phyloP scores from a whole-genome alignment of 169 alveolate species.

The Plasmodium yoelii region DNA sequence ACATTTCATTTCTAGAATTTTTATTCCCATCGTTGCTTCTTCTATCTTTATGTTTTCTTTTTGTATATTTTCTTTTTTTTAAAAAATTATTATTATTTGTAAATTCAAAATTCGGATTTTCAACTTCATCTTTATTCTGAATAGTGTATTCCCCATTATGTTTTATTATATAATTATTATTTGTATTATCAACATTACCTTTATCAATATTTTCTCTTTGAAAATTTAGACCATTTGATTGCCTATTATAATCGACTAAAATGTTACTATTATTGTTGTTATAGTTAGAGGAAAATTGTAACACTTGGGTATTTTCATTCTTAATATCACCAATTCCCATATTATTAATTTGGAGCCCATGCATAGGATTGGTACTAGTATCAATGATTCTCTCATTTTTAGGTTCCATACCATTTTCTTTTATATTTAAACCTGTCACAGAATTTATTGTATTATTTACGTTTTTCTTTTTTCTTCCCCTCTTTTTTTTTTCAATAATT shows the following conservation, averaged over 20 bases:
- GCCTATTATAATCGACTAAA: no score
- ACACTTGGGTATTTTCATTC: no score
- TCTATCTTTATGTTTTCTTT: neutral
- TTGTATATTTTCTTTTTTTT: neutral
- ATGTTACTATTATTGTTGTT: no score
- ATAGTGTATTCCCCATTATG: neutral
- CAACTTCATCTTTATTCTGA: neutral
- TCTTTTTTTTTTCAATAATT: conserved; percentile 11
- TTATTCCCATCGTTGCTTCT: neutral
- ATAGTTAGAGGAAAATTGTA: no score
- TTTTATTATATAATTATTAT: neutral
- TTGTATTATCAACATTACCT: neutral
- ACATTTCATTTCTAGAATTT: neutral
- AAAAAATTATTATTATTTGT: neutral
- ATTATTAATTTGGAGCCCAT: no score
- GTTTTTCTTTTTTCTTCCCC: conserved; percentile 42
- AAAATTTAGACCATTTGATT: no score
- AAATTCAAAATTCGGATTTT: neutral
- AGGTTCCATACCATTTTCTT: neutral
- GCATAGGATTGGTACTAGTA: no score
- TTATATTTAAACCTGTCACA: neutral
- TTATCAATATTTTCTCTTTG: neutral
- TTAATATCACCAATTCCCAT: no score
- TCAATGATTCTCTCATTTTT: neutral
- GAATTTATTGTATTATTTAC: neutral